A percentile compares a stretch with the other conserved stretches of the same genome.
These are phyloP conservation scores for Salisapilia sapeloensis DNA, from an alignment of 352 stramenopile species.

Conservation along the genomic window DNA sequence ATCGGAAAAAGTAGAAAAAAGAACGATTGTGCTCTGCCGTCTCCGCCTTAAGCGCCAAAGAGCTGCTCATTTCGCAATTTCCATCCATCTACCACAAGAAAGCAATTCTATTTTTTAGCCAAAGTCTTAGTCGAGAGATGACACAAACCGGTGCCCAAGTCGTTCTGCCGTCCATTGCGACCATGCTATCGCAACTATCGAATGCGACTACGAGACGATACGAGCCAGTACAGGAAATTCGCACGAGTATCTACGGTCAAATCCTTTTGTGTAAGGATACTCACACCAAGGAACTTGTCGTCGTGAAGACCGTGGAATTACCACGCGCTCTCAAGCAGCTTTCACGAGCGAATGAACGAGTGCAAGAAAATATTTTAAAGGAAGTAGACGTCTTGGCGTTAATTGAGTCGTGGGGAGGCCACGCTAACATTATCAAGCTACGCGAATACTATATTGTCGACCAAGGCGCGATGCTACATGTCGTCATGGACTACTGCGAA, in stretches of 20 bases:
- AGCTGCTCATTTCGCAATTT: no score
- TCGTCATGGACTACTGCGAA: constrained; percentile 69
- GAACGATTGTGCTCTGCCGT: no score
- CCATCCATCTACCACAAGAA: no score
- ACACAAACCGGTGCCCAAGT: no score
- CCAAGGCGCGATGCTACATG: constrained; percentile 22
- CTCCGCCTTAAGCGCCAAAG: no score
- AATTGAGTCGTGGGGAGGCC: constrained; percentile 27
- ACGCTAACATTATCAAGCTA: constrained; percentile 58
- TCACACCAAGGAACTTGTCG: constrained; percentile 28
- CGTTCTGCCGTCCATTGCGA: no score
- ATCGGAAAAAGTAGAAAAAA: no score
- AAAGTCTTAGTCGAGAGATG: no score
- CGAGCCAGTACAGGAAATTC: constrained; percentile 20
- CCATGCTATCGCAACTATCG: no score
- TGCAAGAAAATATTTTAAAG: constrained; percentile 52
- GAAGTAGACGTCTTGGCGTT: constrained; percentile 50
- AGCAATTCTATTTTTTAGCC: no score
- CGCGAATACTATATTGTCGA: constrained; percentile 44
- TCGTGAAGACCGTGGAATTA: constrained; percentile 59
- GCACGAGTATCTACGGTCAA: constrained; percentile 47
- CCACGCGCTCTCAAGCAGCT: constrained; percentile 28
- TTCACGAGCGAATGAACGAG: constrained; percentile 21
- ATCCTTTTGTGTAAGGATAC: constrained; percentile 44
- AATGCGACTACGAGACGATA: constrained; percentile 25